These are phyloP conservation scores for Fusarium continuum DNA, from an alignment of 2,329 filamentous ascomycete genomes.

Conservation along the genomic window DNA sequence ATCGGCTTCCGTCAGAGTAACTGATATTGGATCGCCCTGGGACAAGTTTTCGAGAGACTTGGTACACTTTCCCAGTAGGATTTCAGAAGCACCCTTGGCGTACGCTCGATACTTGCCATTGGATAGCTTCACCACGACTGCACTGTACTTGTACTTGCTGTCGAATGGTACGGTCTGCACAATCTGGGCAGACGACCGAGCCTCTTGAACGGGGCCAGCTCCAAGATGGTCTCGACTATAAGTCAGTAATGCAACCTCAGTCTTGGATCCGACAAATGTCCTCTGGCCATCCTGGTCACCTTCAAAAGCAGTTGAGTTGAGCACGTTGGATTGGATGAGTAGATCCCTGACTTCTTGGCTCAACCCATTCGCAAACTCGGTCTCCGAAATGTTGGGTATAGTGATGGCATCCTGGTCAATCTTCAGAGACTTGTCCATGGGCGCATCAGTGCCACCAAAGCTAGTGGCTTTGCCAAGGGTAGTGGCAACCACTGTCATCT, in stretches of 20 bases:
- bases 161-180: slow-evolving; percentile 64
- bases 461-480: slow-evolving; percentile 61
- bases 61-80: slow-evolving; percentile 59
- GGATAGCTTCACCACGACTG: slow-evolving; percentile 60
- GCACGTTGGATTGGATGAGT: slow-evolving; percentile 64
- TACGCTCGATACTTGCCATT: slow-evolving; percentile 57
- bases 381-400: slow-evolving; percentile 42
- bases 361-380: slow-evolving; percentile 39
- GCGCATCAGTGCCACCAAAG: slow-evolving; percentile 42
- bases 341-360: slow-evolving; percentile 61
- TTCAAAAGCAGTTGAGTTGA: slow-evolving; percentile 69
- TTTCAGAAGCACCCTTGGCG: slow-evolving; percentile 67
- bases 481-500: slow-evolving; percentile 78
- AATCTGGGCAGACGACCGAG: slow-evolving; percentile 57
- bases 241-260: slow-evolving; percentile 63
- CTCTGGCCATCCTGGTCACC: slow-evolving; percentile 56
- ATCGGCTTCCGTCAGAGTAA: slow-evolving; percentile 60
- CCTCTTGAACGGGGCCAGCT: slow-evolving; percentile 57
- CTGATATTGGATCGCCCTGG: slow-evolving; percentile 62
- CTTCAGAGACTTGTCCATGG: slow-evolving; percentile 36
- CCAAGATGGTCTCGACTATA: slow-evolving; percentile 61
- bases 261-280: slow-evolving; percentile 65
- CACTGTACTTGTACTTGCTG: slow-evolving; percentile 66
- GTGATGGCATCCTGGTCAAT: slow-evolving; percentile 33
- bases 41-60: slow-evolving; percentile 59